Conservation (phyloP, 192 early-diverging fungal species). For the Coemansia reversa region DNA sequence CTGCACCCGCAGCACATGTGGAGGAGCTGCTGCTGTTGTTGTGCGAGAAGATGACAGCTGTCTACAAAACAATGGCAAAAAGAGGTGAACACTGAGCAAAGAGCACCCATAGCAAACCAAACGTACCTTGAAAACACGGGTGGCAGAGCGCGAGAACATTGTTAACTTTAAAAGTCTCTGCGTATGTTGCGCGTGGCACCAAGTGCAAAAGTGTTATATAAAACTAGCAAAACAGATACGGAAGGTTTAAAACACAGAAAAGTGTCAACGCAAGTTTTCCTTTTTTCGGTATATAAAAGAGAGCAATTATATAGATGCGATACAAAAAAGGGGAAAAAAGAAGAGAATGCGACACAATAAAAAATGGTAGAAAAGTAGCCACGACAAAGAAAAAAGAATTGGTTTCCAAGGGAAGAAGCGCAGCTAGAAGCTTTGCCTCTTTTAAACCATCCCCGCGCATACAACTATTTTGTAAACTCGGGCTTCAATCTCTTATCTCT, state of each 20-base stretch:
- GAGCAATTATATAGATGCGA: no score
- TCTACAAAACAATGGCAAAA: neutral
- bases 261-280: no score
- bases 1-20: no score
- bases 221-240: no score
- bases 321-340: conserved; percentile 5
- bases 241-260: no score
- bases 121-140: conserved; percentile 34
- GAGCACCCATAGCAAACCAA: neutral
- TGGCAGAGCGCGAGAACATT: conserved; percentile 35
- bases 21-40: conserved; percentile 7
- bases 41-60: neutral
- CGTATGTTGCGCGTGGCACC: no score
- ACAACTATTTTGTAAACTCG: no score
- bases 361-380: conserved; percentile 9
- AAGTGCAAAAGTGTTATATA: no score
- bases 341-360: conserved; percentile 9
- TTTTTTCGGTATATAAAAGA: no score
- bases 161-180: neutral
- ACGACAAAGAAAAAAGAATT: conserved; percentile 1
- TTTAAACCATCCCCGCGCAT: neutral
- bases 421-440: neutral
- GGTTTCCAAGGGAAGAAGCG: neutral
- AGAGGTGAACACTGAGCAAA: neutral
- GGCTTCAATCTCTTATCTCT: conserved; percentile 16